Evolutionary conservation across 257 asterid species (phyloP).

Genomic region (Thymus quinquecostatus): DNA sequence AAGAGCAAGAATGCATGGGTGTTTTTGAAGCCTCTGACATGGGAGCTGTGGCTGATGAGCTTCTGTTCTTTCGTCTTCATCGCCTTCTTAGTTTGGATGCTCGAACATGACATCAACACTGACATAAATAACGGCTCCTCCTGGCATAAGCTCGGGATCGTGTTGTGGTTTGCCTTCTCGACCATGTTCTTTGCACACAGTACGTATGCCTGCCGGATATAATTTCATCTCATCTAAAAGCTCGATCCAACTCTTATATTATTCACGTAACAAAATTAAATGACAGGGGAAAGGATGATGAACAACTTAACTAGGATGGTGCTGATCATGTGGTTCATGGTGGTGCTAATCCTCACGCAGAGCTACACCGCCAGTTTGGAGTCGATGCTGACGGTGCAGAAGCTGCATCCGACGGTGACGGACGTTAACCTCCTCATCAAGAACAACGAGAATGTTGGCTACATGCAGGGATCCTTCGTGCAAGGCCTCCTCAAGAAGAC

Average conservation of each 20-base stretch:
- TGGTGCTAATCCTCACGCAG: constrained; percentile 51
- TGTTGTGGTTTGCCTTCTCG: too few species aligned
- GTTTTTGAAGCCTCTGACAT: constrained; percentile 36
- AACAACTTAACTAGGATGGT: constrained; percentile 40
- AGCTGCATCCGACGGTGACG: constrained; percentile 37
- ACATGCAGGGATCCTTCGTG: constrained; percentile 45
- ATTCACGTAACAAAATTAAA: too few species aligned
- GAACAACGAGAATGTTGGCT: constrained; percentile 38
- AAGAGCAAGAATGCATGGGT: constrained; percentile 33
- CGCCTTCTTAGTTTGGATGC: constrained; percentile 34
- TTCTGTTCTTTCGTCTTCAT: constrained; percentile 31
- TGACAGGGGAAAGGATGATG: constrained; percentile 34
- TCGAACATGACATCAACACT: constrained; percentile 35
- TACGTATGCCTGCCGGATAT: too few species aligned
- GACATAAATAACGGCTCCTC: constrained; percentile 59
- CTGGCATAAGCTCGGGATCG: background rate
- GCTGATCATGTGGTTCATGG: constrained; percentile 43
- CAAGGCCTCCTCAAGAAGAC: constrained; percentile 26
- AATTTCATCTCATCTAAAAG: too few species aligned
- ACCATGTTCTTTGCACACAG: too few species aligned
- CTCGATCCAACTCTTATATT: too few species aligned
- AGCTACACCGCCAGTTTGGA: constrained; percentile 46
- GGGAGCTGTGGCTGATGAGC: constrained; percentile 36
- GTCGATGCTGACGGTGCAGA: constrained; percentile 42
- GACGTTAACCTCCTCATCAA: constrained; percentile 31